Evolutionary conservation across 768 basidiomycete species (phyloP).

Genomic region (Phanerochaete sordida): DNA sequence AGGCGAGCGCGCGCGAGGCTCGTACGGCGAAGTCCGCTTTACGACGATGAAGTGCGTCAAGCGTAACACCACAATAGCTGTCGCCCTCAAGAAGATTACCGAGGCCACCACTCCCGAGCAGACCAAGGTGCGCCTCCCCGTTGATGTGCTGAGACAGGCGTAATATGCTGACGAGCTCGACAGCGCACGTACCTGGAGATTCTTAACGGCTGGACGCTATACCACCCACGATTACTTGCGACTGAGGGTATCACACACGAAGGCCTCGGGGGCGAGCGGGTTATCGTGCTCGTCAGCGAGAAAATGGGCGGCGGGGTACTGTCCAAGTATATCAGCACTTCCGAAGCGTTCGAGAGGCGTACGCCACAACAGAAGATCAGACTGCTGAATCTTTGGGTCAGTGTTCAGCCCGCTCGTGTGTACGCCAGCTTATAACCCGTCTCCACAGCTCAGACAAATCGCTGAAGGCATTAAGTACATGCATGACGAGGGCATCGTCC

Average conservation of each 20-base stretch:
- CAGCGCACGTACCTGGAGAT: not conserved
- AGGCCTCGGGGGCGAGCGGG: too few species aligned
- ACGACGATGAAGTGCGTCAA: not conserved
- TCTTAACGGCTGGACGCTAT: not conserved
- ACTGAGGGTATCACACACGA: not conserved
- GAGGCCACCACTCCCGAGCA: too few species aligned
- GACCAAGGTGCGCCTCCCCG: not conserved
- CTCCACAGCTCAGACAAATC: not conserved
- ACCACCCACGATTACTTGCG: not conserved
- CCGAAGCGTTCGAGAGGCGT: not conserved
- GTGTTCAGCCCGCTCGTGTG: not conserved
- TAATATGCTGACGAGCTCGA: not conserved
- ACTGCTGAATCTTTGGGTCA: not conserved
- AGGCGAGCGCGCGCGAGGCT: not conserved
- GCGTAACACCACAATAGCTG: not conserved
- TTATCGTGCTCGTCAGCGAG: not conserved
- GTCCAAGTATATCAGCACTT: not conserved
- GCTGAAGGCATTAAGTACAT: slow-evolving; percentile 5
- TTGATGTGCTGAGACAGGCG: not conserved
- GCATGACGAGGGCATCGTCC: not conserved
- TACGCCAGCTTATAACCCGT: too few species aligned
- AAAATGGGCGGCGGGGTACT: not conserved
- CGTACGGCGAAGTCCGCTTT: not conserved
- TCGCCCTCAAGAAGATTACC: not conserved
- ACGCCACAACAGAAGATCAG: not conserved